Evolutionary conservation across 495 filamentous ascomycete species (phyloP).

Genomic region (Rhizodiscina lignyota): DNA sequence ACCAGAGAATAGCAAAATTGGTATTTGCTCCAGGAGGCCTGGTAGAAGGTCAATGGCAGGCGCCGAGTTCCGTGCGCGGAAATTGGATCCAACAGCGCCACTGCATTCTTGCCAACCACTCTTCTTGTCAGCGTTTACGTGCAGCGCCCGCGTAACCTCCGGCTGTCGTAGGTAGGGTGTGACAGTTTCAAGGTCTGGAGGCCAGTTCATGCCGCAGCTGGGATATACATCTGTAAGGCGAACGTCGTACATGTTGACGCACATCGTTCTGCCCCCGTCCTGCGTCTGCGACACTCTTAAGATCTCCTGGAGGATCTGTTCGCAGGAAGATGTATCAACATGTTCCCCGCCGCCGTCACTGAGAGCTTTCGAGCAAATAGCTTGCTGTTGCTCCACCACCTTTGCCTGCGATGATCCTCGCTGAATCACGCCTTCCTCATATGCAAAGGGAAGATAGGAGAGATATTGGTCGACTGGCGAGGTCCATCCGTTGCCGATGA

Average conservation of each 20-base stretch:
- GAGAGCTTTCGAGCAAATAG: conserved; percentile 42
- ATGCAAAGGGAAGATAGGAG: conserved; percentile 67
- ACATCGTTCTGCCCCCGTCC: conserved; percentile 33
- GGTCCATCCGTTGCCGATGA: conserved; percentile 98
- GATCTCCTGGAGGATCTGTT: conserved; percentile 53
- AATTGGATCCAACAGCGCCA: conserved; percentile 52
- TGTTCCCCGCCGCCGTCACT: conserved; percentile 36
- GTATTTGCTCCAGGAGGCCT: conserved; percentile 54
- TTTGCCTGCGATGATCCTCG: conserved; percentile 45
- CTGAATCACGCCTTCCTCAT: conserved; percentile 52
- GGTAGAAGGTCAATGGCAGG: conserved; percentile 66
- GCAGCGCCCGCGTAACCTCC: conserved; percentile 67
- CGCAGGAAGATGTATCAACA: conserved; percentile 54
- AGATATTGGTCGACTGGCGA: conserved; percentile 78
- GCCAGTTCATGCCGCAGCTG: conserved; percentile 92
- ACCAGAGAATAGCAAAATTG: conserved; percentile 77
- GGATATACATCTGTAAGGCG: conserved; percentile 57
- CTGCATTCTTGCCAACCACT: conserved; percentile 88
- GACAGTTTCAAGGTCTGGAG: conserved; percentile 59
- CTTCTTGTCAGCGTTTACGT: conserved; percentile 65
- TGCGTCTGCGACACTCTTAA: conserved; percentile 38
- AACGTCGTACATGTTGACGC: conserved; percentile 91
- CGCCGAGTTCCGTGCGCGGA: conserved; percentile 47
- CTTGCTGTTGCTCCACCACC: conserved; percentile 50
- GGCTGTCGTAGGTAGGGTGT: conserved; percentile 67